Percentiles rank a stretch among this genome's conserved stretches.
These are phyloP conservation scores for Fusarium verrucosum DNA, from an alignment of 2,329 filamentous ascomycete species.

Conservation along the genomic window DNA sequence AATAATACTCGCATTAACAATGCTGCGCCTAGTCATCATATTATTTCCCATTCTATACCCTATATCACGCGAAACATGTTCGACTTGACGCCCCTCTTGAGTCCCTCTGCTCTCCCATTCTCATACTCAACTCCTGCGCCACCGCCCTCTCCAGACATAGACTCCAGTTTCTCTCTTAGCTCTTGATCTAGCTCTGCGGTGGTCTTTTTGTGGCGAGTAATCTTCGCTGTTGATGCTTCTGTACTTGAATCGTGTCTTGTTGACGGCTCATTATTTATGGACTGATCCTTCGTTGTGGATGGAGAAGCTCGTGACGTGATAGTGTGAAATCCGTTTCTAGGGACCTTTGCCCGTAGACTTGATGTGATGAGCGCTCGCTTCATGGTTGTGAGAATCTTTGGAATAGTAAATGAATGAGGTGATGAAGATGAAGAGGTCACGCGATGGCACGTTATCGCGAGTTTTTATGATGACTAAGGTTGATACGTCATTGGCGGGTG, in stretches of 20 bases:
- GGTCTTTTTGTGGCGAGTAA: slow-evolving; percentile 56
- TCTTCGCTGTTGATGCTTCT: not conserved
- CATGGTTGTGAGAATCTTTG: not conserved
- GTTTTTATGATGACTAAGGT: not conserved
- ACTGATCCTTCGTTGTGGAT: rapidly evolving
- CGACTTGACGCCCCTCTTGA: slow-evolving; percentile 77
- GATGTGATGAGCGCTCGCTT: not conserved
- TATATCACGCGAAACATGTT: slow-evolving; percentile 80
- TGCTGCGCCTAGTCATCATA: no score
- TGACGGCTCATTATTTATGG: not conserved
- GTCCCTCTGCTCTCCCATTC: slow-evolving; percentile 73
- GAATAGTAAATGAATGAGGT: rapidly evolving
- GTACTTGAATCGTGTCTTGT: not conserved
- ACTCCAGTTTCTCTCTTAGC: slow-evolving; percentile 70
- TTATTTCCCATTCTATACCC: not conserved
- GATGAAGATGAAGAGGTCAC: not conserved
- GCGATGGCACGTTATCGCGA: rapidly evolving
- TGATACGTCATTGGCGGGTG: slow-evolving; percentile 24
- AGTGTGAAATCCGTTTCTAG: not conserved
- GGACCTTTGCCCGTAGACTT: rapidly evolving
- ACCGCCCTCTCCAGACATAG: slow-evolving; percentile 74
- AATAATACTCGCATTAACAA: not conserved
- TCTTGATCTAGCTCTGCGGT: slow-evolving; percentile 73
- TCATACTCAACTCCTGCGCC: slow-evolving; percentile 78
- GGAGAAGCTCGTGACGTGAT: rapidly evolving